Conservation (phyloP, 345 rosid genomes). For the Rhodamnia rubescens region DNA sequence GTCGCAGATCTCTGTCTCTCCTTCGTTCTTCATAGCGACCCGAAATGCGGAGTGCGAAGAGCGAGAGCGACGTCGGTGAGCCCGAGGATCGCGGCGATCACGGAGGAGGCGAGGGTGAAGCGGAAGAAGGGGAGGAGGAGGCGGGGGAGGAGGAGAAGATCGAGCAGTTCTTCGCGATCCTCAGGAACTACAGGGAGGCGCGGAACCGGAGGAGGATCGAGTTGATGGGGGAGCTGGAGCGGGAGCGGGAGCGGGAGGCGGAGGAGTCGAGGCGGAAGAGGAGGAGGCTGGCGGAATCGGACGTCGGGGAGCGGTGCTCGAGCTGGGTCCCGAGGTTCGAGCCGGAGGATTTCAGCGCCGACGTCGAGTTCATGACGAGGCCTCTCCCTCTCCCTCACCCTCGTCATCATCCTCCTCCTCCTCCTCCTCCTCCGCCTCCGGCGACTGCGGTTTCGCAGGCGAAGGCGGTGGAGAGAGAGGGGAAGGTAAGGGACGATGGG, state of each 20-base stretch:
- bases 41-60: background rate
- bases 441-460: background rate
- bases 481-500: background rate
- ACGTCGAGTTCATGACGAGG: background rate
- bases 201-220: background rate
- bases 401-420: background rate
- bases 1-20: background rate
- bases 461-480: background rate
- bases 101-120: background rate
- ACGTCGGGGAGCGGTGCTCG: background rate
- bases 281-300: background rate
- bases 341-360: conserved; percentile 2
- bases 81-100: background rate
- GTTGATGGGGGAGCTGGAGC: background rate
- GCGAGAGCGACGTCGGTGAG: background rate
- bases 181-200: background rate
- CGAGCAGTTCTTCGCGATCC: conserved; percentile 9
- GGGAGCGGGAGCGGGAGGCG: background rate
- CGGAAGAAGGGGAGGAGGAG: background rate
- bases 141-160: background rate
- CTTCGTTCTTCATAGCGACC: background rate
- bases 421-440: background rate
- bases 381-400: background rate
- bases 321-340: conserved; percentile 8
- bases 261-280: background rate